Conservation (phyloP, 441 rosid genomes). For the Theobroma grandiflorum region DNA sequence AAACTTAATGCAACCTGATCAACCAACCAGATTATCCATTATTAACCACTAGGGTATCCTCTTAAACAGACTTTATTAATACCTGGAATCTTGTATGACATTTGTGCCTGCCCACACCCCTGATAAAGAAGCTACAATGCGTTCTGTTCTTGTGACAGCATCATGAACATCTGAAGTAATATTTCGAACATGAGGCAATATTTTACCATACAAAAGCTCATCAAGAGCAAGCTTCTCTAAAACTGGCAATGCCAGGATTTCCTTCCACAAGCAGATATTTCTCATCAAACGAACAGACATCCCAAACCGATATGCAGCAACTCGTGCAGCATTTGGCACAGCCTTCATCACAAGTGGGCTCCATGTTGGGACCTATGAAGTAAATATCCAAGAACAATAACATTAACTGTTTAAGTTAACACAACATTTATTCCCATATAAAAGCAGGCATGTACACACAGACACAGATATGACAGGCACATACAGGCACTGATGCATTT, state of each 20-base stretch:
- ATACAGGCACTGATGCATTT: neutral
- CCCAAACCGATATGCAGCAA: constrained; percentile 91
- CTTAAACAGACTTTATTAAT: constrained; percentile 6
- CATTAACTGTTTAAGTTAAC: neutral
- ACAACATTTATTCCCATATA: too few relatives aligned
- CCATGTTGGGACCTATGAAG: constrained; percentile 87
- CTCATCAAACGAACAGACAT: constrained; percentile 84
- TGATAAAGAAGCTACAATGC: constrained; percentile 74
- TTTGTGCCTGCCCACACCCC: constrained; percentile 86
- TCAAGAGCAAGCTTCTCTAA: constrained; percentile 85
- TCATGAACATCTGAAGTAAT: constrained; percentile 83
- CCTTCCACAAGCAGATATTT: constrained; percentile 94
- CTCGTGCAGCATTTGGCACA: constrained; percentile 81
- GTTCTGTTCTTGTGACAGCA: constrained; percentile 88
- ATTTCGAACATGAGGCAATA: constrained; percentile 85
- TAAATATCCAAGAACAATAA: constrained; percentile 18
- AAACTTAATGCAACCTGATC: neutral
- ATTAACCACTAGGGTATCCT: too few relatives aligned
- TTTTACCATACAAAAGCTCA: constrained; percentile 81
- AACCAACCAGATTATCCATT: too few relatives aligned
- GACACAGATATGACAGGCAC: neutral
- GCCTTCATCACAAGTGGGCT: constrained; percentile 77
- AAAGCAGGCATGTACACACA: neutral
- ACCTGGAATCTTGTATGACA: constrained; percentile 68
- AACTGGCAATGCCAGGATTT: constrained; percentile 77